Evolutionary conservation across 805 yeast species (phyloP).

Genomic region (Cyberlindnera subsufficiens): DNA sequence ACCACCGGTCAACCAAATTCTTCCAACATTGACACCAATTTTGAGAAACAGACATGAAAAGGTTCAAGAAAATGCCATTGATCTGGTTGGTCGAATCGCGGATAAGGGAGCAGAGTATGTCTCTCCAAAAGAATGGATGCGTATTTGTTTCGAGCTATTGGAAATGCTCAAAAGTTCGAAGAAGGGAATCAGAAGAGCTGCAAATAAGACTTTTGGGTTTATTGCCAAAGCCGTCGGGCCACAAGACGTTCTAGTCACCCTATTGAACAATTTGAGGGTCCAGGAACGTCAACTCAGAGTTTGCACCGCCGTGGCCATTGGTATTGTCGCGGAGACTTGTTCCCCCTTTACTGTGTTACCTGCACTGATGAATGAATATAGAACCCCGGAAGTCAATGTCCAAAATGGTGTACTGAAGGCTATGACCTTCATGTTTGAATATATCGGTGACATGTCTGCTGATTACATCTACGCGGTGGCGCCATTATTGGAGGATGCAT

Average conservation of each 20-base stretch:
- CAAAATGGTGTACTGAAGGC: slow-evolving; percentile 95
- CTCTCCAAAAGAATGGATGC: slow-evolving; percentile 95
- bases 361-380: slow-evolving; percentile 90
- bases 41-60: slow-evolving; percentile 83
- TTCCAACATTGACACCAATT: slow-evolving; percentile 89
- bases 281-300: slow-evolving; percentile 96
- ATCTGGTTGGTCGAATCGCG: slow-evolving; percentile 78
- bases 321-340: slow-evolving; percentile 91
- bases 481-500: slow-evolving; percentile 81
- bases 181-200: slow-evolving; percentile 72
- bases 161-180: slow-evolving; percentile 83
- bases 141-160: slow-evolving; percentile 84
- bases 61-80: slow-evolving; percentile 81
- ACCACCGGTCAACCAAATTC: slow-evolving; percentile 76
- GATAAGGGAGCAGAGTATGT: slow-evolving; percentile 73
- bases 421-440: slow-evolving; percentile 85
- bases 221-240: slow-evolving; percentile 95
- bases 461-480: slow-evolving; percentile 79
- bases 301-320: slow-evolving; percentile 97
- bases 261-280: slow-evolving; percentile 77
- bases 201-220: slow-evolving; percentile 86
- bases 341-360: slow-evolving; percentile 92
- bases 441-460: slow-evolving; percentile 71
- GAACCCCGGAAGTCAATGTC: slow-evolving; percentile 86
- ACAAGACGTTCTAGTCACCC: slow-evolving; percentile 81